phyloP scores from a whole-genome alignment of 2,329 filamentous ascomycete species.

The Fonsecaea pedrosoi region DNA sequence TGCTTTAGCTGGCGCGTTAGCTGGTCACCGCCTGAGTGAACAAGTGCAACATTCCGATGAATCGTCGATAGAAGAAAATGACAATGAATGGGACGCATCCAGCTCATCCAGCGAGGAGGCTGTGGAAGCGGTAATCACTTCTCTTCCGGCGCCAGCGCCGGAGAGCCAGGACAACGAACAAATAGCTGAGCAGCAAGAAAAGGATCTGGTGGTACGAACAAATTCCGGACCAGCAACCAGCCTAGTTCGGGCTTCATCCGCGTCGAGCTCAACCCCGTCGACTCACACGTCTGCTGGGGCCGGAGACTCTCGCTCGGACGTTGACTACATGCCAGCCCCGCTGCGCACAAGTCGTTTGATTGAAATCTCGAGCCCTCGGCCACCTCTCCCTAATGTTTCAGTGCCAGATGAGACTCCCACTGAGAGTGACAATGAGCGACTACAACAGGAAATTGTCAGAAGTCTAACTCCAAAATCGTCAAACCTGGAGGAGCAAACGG shows the following conservation, averaged over 20 bases:
- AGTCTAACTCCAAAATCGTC: slow-evolving; percentile 49
- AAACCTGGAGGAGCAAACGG: slow-evolving; percentile 20
- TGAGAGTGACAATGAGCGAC: slow-evolving; percentile 52
- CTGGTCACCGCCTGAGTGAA: slow-evolving; percentile 46
- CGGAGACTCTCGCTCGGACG: slow-evolving; percentile 21
- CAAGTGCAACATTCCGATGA: slow-evolving; percentile 29
- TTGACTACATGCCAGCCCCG: slow-evolving; percentile 40
- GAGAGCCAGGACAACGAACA: slow-evolving; percentile 1
- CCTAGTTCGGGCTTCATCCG: slow-evolving; percentile 4
- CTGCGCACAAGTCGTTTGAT: slow-evolving; percentile 34
- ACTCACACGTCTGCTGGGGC: slow-evolving; percentile 13
- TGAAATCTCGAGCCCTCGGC: slow-evolving; percentile 38
- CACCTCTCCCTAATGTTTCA: slow-evolving; percentile 45
- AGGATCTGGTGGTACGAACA: background rate
- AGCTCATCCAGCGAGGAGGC: slow-evolving; percentile 49
- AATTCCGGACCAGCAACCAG: background rate
- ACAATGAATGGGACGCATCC: slow-evolving; percentile 43
- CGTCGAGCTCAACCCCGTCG: slow-evolving; percentile 12
- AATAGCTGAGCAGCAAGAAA: background rate
- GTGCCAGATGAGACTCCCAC: slow-evolving; percentile 47
- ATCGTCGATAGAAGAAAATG: slow-evolving; percentile 37
- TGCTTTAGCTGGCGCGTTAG: slow-evolving; percentile 56
- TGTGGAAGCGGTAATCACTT: slow-evolving; percentile 51
- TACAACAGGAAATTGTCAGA: slow-evolving; percentile 57
- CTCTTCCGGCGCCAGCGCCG: background rate